Evolutionary conservation across 208 protist species (phyloP), one percentile per base, ranked within the genome.

Genomic region (Leishmania major): DNA sequence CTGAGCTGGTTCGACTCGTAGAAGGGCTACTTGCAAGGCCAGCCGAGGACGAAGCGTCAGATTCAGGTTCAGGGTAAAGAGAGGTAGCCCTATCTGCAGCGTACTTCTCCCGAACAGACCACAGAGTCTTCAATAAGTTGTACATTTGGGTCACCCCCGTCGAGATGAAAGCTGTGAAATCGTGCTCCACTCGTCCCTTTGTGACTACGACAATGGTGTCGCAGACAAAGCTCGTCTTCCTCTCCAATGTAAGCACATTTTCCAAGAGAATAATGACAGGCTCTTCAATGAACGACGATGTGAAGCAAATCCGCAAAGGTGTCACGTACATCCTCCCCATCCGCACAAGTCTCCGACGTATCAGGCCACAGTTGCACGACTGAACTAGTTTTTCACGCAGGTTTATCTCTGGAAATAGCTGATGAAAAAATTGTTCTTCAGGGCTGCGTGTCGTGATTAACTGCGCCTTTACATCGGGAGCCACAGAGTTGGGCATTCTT

Each of bases 321-420:
- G 91, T 90, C 40, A 91, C 77, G 76, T 94, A 92, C 72, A 94
- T 84, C 47, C 74, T 82, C 8, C 91, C 91, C 84, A 94, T 90
- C 4, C 91, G 88, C 40, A 90, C 83, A 11, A 94, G 81, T 37
- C 81, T 88, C 19, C 85, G 80, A 22, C 82, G 71, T 22, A 86
- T 79, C 1, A 94, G 62, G 25, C 84, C 85, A 64, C 91, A 94
- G 51, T 87, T 85, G 66, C 86, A 89, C 11, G 84, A 86, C 53
- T 91, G 84, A 0, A 94, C 84, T 1, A 92, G 81, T 72, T 85
- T 90, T 66, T 94, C 89, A 25, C 82, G 86, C 69, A n/a, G 69
- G 37, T 83, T 89, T 45, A 94, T 57, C 31, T 87, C 57, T 43
- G 89, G 86, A 66, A 94, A 94, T 0, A 84, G 76, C 22, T 83